phyloP scores from a whole-genome alignment of 371 early-diverging fungal genomes.

The Mucor lusitanicus region DNA sequence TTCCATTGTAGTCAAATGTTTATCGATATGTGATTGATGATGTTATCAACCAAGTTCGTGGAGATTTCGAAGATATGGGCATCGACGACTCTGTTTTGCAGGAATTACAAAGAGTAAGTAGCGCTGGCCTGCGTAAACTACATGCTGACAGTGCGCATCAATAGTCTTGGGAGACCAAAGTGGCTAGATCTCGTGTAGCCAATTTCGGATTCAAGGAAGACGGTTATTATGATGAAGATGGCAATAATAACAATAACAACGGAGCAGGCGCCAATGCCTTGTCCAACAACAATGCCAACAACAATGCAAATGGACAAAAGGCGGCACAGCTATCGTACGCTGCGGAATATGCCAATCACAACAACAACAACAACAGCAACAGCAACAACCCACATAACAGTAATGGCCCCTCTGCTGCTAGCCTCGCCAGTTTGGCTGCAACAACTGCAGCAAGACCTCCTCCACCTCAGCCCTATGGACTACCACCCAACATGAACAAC shows the following conservation, averaged over 20 bases:
- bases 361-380: not conserved
- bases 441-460: slow-evolving; percentile 3
- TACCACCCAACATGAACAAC: slow-evolving; percentile 3
- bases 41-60: slow-evolving; percentile 85
- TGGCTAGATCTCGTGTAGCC: slow-evolving; percentile 77
- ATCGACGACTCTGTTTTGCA: slow-evolving; percentile 85
- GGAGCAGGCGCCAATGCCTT: not conserved
- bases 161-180: slow-evolving; percentile 86
- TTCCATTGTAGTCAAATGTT: slow-evolving; percentile 60
- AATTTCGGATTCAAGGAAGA: slow-evolving; percentile 66
- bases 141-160: not conserved
- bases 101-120: slow-evolving; percentile 84
- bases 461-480: not conserved
- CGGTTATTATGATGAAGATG: slow-evolving; percentile 41
- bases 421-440: slow-evolving; percentile 21
- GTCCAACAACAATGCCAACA: not conserved
- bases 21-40: slow-evolving; percentile 94
- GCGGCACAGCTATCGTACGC: slow-evolving; percentile 3
- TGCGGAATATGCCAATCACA: not conserved
- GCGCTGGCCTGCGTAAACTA: too few species aligned
- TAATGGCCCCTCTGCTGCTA: slow-evolving; percentile 18
- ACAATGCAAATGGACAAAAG: not conserved
- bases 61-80: slow-evolving; percentile 91
- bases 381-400: not conserved
- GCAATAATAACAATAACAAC: not conserved